Conservation (phyloP, 2,329 filamentous ascomycete species). For the Hypoxylon sp. region DNA sequence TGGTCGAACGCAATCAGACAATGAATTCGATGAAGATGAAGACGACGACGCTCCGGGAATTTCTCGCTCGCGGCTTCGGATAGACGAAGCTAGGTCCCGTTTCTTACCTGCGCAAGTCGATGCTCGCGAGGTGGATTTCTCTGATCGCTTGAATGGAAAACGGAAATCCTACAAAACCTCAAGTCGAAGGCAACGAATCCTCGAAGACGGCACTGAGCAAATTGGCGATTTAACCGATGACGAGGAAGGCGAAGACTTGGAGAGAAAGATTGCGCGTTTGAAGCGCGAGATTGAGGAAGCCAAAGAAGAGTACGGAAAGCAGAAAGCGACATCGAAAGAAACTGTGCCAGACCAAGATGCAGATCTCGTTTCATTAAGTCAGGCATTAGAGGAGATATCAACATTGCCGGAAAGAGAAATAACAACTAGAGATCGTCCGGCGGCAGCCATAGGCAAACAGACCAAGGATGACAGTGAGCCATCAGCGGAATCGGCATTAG, state of each 20-base stretch:
- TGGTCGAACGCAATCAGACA: conserved; percentile 65
- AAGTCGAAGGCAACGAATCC: conserved; percentile 69
- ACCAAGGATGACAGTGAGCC: conserved; percentile 33
- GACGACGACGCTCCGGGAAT: conserved; percentile 73
- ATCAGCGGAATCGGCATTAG: conserved; percentile 29
- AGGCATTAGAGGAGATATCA: conserved; percentile 73
- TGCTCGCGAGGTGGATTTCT: conserved; percentile 83
- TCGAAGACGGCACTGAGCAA: conserved; percentile 70
- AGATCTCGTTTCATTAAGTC: conserved; percentile 73
- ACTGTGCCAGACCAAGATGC: conserved; percentile 56
- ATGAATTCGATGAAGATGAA: conserved; percentile 68
- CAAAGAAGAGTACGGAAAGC: conserved; percentile 65
- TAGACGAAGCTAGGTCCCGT: conserved; percentile 79
- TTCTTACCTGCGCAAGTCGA: conserved; percentile 82
- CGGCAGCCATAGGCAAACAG: conserved; percentile 41
- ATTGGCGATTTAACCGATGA: conserved; percentile 78
- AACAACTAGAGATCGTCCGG: conserved; percentile 34
- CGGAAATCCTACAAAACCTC: conserved; percentile 84
- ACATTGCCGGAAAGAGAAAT: conserved; percentile 42
- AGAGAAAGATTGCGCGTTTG: conserved; percentile 81
- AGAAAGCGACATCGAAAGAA: conserved; percentile 56
- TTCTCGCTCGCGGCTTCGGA: conserved; percentile 77
- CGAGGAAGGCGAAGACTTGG: conserved; percentile 75
- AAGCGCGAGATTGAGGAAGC: conserved; percentile 69
- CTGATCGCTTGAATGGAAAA: conserved; percentile 84